Percentiles rank a stretch among this genome's conserved stretches.
These are phyloP conservation scores for Suillus americanus DNA, from an alignment of 768 basidiomycete species.

Conservation along the genomic window DNA sequence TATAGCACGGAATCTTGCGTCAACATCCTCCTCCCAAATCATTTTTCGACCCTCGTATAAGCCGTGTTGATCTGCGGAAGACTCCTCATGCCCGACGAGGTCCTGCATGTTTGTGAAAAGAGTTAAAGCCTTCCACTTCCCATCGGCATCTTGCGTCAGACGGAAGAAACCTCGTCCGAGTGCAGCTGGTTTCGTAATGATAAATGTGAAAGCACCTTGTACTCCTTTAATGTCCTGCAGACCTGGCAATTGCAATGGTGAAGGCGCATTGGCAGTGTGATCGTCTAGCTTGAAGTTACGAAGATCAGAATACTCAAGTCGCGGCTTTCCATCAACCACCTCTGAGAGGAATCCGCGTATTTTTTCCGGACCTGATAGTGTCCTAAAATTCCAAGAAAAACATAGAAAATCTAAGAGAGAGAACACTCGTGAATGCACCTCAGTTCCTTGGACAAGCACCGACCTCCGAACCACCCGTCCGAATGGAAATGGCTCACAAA, in stretches of 20 bases:
- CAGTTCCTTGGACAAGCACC: not conserved
- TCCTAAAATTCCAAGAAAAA: not conserved
- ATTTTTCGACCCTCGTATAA: not conserved
- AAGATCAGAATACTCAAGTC: not conserved
- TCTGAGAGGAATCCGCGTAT: not conserved
- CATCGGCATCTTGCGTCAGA: not conserved
- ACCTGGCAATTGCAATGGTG: not conserved
- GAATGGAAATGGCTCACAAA: not conserved
- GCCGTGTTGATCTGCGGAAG: not conserved
- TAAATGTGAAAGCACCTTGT: not conserved
- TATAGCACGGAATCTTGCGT: not conserved
- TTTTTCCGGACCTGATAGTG: not conserved
- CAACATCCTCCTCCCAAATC: not conserved
- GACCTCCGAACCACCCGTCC: not conserved
- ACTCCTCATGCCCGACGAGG: not conserved
- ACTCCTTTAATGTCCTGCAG: not conserved
- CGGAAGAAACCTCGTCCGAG: not conserved
- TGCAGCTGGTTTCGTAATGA: not conserved
- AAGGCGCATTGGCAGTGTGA: not conserved
- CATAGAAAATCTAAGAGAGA: not conserved
- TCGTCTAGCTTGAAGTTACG: not conserved
- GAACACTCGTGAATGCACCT: not conserved
- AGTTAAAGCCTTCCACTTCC: not conserved
- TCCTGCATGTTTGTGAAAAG: not conserved
- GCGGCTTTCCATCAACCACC: not conserved